Percentiles rank a stretch among this genome's conserved stretches.
Evolutionary conservation across 1,284 basidiomycete species (phyloP).

Genomic region (Apiotrichum sp.): DNA sequence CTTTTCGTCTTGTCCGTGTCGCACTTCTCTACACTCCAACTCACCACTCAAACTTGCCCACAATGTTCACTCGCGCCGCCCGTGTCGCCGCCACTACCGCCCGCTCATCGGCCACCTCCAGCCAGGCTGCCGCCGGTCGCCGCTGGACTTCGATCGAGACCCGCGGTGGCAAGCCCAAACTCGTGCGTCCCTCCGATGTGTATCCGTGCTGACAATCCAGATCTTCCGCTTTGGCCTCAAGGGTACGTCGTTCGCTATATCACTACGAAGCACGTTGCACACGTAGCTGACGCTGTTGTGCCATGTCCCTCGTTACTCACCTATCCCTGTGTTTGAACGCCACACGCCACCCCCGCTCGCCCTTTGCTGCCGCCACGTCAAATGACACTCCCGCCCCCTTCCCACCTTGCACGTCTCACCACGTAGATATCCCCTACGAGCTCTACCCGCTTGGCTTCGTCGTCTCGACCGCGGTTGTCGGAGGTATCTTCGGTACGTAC

Average conservation of each 20-base stretch:
- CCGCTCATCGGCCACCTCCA: conserved; percentile 22
- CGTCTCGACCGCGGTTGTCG: conserved; percentile 38
- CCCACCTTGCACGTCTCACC: background rate
- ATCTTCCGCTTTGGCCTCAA: conserved; percentile 45
- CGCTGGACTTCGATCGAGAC: conserved; percentile 29
- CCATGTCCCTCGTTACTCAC: background rate
- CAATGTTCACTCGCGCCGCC: conserved; percentile 9
- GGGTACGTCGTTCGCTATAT: conserved; percentile 9
- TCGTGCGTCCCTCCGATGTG: conserved; percentile 25
- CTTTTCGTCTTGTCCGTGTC: background rate
- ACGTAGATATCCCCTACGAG: conserved; percentile 43
- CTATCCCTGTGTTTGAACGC: conserved; percentile 2
- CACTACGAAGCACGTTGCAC: too few species aligned
- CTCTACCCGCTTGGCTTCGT: conserved; percentile 46
- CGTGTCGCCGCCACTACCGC: conserved; percentile 5
- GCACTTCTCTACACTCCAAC: background rate
- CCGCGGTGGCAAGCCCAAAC: conserved; percentile 38
- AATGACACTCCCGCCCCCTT: too few species aligned
- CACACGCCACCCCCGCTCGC: conserved; percentile 3
- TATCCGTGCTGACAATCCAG: conserved; percentile 19
- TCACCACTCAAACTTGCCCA: background rate
- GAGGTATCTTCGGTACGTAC: conserved; percentile 35
- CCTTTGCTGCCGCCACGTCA: background rate
- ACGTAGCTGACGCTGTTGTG: background rate
- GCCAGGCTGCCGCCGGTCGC: conserved; percentile 20